Evolutionary conservation across 2,329 filamentous ascomycete genomes (phyloP), one percentile per base, ranked within the genome.

Genomic region (Lachnum nothofagi): DNA sequence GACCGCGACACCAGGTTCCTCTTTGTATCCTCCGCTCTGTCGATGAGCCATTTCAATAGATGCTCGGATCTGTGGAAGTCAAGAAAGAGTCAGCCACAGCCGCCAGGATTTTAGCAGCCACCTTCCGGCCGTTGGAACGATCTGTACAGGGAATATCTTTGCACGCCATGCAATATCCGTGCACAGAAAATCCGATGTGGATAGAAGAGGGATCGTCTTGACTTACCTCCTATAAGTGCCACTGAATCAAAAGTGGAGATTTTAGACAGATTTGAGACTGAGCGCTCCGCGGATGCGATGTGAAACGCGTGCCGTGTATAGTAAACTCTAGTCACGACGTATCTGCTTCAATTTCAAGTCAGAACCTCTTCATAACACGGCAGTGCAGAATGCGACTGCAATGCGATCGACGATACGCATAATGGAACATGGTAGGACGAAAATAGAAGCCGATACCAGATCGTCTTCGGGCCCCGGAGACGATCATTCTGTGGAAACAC

Each of bases 21-120:
- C 70, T 66, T 75, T 75, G 67, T 73, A 74, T 45, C 54, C 58
- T 48, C 57, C 58, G 42, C 51, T 60, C 48, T 63, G 63, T 52
- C 59, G 62, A 58, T 65, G 62, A 27, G 61, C 54, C 62, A 64
- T 64, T 49, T 60, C 52, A 53, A 46, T 54, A 52, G 53, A 52
- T 52, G 45, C 44, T 29, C 29, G 31, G 34, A 34, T 51, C 55
- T 54, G 45, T 44, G 53, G 42, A 49, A 51, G 25, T 39, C 38
- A 29, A 48, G 40, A 44, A 20, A 35, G 51, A 12, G 6, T 60
- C 54, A 62, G 60, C 51, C 43, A 51, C 37, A 39, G 38, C 27
- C 27, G 37, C 47, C 42, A 44, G 48, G 51, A 46, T 53, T 55
- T 49, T 34, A 37, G 14, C 33, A 47, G 50, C 55, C 51, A 49